Base-by-base conservation (phyloP, 148 eudicot species). In the Camellia granthamiana region DNA sequence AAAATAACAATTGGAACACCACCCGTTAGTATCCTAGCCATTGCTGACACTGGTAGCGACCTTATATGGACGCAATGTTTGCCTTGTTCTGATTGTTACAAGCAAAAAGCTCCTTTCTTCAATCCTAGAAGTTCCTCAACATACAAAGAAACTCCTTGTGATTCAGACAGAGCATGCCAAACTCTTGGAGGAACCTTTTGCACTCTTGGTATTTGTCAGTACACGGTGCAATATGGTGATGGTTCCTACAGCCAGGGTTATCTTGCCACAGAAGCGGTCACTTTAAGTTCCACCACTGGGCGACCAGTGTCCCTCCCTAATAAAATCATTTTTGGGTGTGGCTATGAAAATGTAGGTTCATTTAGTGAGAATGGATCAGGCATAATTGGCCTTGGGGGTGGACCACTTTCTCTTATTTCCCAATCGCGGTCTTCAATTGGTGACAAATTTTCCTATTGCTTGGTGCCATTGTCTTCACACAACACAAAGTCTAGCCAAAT, bases 31-130 rank as follows among this genome's bases (percentile, higher is more conserved):
- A 12, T 80, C 71, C 82, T 69, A 12, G 89, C 81, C 5, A 76
- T 86, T n/a, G 86, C 76, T 11, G 92, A 90, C 67, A 90, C 90
- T 1, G 87, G 88, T 0, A 86, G 87, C 66, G 88, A 83, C 66
- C 87, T 88, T 63, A 75, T 78, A 3, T 90, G 92, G 92, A 88
- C 85, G 10, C 92, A 88, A 58, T 88, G 92, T 65, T 23, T 80
- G 42, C 90, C 90, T 9, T 88, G 91, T 68, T 46, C 19, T 0
- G 10, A 81, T 1, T 90, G 90, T 69, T 90, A 72, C 55, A 60
- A 76, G 3, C 90, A 88, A 78, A 83, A 6, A 0, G 23, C 47
- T 8, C 88, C 91, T 0, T 46, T 86, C 41, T 90, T 86, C 16
- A 64, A 82, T 59, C 91, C 91, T 51, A 72, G 21, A 3, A 72